Percentiles rank a stretch among this genome's conserved stretches.
phyloP scores from a whole-genome alignment of 2,329 filamentous ascomycete species.

The Nothomitra cinnamomea region DNA sequence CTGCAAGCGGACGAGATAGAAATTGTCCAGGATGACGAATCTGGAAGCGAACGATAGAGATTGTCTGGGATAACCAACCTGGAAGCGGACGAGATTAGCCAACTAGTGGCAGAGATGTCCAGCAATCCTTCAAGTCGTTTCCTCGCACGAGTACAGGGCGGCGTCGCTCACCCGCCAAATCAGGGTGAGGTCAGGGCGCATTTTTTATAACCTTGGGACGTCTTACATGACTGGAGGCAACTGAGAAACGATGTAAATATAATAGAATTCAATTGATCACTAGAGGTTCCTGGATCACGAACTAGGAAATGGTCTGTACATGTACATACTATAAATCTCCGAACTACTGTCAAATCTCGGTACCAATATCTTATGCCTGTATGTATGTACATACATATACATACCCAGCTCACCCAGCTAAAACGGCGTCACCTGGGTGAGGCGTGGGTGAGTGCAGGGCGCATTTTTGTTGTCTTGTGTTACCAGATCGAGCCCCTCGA shows the following conservation, averaged over 20 bases:
- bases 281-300: neutral
- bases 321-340: neutral
- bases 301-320: neutral
- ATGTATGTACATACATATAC: neutral
- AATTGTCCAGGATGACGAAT: no score
- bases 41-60: no score
- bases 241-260: constrained; percentile 2
- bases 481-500: no score
- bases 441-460: neutral
- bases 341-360: no score
- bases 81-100: no score
- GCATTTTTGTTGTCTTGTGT: neutral
- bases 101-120: no score
- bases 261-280: constrained; percentile 2
- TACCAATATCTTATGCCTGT: no score
- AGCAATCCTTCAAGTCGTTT: no score
- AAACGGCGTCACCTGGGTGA: neutral
- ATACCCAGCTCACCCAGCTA: neutral
- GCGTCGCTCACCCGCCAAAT: neutral
- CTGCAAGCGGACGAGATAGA: no score
- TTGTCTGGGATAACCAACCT: no score
- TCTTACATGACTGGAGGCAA: constrained; percentile 1
- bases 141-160: no score
- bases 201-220: neutral
- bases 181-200: neutral